Conservation (phyloP, 129 eudicot genomes). For the Artemisia tridentata region DNA sequence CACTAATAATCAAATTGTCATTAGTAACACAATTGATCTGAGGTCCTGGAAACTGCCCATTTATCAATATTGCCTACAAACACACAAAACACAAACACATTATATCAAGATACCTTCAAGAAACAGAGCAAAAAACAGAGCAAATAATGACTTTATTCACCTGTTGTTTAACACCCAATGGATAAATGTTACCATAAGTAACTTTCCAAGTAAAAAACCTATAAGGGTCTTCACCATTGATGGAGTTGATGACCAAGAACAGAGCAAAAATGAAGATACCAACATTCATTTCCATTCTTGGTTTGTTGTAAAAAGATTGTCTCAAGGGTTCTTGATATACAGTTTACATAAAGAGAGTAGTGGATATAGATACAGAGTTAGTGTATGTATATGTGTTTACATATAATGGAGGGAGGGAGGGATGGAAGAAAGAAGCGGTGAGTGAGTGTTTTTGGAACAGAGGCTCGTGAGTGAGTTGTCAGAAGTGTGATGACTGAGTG, state of each 20-base stretch:
- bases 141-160: constrained; percentile 20
- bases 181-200: too few species aligned
- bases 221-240: too few species aligned
- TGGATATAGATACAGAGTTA: not conserved
- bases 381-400: constrained; percentile 1
- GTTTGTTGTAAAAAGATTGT: too few species aligned
- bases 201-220: too few species aligned
- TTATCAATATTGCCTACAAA: constrained; percentile 90
- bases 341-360: too few species aligned
- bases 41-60: constrained; percentile 98
- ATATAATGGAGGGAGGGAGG: not conserved
- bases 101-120: constrained; percentile 31
- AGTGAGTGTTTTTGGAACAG: constrained; percentile 19
- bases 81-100: not conserved
- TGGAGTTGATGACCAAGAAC: too few species aligned
- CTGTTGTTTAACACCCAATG: constrained; percentile 21
- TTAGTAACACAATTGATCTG: constrained; percentile 88
- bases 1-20: constrained; percentile 93
- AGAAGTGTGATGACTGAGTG: constrained; percentile 7
- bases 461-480: constrained; percentile 44
- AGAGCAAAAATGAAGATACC: too few species aligned
- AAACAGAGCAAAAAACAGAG: constrained; percentile 34
- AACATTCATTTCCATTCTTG: too few species aligned
- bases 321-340: too few species aligned
- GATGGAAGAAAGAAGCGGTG: too few species aligned